A percentile compares a stretch with the other conserved stretches of the same genome.
Conservation (phyloP, 2,329 filamentous ascomycete genomes). For the Neophaeococcomyces aloes region DNA sequence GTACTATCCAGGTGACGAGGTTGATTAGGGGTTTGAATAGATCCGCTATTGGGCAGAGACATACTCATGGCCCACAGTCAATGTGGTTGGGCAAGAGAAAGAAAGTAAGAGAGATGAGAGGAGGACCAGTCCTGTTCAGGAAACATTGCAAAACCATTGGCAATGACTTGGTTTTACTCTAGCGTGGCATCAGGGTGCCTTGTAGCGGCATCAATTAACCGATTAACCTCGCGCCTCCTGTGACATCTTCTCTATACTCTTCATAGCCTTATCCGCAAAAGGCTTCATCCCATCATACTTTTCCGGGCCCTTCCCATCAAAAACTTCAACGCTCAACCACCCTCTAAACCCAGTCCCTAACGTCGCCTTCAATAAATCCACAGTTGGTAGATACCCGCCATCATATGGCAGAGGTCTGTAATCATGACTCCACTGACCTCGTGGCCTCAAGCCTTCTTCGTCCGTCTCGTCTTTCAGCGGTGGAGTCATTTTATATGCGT, state of each 20-base stretch:
- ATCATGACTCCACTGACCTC: slow-evolving; percentile 61
- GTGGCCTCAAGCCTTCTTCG: slow-evolving; percentile 46
- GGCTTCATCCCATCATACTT: slow-evolving; percentile 40
- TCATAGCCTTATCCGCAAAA: slow-evolving; percentile 44
- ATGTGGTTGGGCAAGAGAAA: too few species aligned
- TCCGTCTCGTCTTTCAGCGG: slow-evolving; percentile 44
- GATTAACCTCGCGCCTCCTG: slow-evolving; percentile 11
- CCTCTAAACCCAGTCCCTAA: slow-evolving; percentile 55
- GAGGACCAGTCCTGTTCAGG: too few species aligned
- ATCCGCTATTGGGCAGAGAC: neutral
- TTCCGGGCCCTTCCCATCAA: slow-evolving; percentile 49
- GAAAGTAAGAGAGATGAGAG: too few species aligned
- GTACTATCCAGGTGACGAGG: too few species aligned
- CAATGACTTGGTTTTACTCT: too few species aligned
- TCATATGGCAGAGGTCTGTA: slow-evolving; percentile 59
- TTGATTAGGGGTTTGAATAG: neutral
- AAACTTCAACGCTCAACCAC: slow-evolving; percentile 61
- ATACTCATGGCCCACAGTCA: too few species aligned
- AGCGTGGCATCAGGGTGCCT: too few species aligned
- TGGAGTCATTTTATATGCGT: slow-evolving; percentile 55
- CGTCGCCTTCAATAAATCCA: slow-evolving; percentile 55
- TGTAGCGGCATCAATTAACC: neutral
- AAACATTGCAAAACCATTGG: too few species aligned
- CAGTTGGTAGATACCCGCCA: slow-evolving; percentile 60
- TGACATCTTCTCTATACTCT: slow-evolving; percentile 37